Conservation (phyloP, 768 basidiomycete species). For the Hypholoma sublateritium region DNA sequence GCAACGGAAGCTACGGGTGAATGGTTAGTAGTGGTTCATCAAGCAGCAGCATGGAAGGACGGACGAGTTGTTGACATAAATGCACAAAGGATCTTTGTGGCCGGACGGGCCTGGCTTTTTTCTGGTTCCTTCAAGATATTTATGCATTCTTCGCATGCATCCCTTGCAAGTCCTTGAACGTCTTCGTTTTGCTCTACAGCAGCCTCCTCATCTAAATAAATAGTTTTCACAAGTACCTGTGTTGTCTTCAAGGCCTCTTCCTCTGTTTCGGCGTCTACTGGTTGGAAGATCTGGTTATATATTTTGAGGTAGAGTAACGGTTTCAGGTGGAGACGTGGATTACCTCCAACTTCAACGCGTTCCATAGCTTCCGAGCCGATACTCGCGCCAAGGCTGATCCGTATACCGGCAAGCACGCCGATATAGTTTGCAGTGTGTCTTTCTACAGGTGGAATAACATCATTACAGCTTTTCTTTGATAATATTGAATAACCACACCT, state of each 20-base stretch:
- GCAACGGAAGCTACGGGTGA: constrained; percentile 59
- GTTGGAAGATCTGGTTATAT: constrained; percentile 80
- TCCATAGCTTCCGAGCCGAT: constrained; percentile 83
- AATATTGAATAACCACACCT: constrained; percentile 47
- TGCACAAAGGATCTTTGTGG: constrained; percentile 78
- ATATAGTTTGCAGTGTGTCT: constrained; percentile 81
- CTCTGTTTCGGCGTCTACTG: constrained; percentile 77
- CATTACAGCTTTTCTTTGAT: neutral
- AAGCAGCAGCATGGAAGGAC: constrained; percentile 20
- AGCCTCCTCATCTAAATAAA: constrained; percentile 54
- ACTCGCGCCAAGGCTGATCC: constrained; percentile 61
- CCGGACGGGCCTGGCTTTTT: constrained; percentile 88
- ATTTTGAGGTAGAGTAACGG: neutral
- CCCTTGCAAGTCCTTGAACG: constrained; percentile 62
- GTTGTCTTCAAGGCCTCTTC: constrained; percentile 69
- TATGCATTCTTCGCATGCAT: constrained; percentile 80
- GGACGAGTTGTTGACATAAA: constrained; percentile 78
- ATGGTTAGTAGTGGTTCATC: neutral
- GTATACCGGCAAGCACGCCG: constrained; percentile 80
- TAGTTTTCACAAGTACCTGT: constrained; percentile 70
- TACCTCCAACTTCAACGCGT: constrained; percentile 90
- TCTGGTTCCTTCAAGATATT: constrained; percentile 85
- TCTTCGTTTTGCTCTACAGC: constrained; percentile 37
- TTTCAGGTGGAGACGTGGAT: neutral
- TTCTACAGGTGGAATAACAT: constrained; percentile 44